phyloP scores from a whole-genome alignment of 2,329 filamentous ascomycete species.

The Fusarium euwallaceae region DNA sequence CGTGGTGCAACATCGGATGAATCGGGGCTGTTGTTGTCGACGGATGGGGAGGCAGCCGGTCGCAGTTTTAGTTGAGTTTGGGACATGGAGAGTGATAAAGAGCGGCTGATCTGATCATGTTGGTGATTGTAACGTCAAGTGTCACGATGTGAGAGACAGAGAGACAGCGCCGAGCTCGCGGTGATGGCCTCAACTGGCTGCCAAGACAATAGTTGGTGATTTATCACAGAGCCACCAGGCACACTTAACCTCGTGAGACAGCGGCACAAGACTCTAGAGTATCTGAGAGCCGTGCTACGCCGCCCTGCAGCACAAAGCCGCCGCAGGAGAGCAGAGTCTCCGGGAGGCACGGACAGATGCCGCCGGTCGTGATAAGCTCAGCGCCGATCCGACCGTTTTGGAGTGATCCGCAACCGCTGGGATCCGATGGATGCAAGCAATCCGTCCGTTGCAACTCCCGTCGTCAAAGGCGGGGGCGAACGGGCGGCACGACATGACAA shows the following conservation, averaged over 20 bases:
- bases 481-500: not conserved
- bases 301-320: slow-evolving; percentile 4
- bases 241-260: not conserved
- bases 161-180: not conserved
- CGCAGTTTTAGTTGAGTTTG: slow-evolving; percentile 8
- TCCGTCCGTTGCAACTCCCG: slow-evolving; percentile 11
- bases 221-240: not conserved
- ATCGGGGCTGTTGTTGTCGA: slow-evolving; percentile 19
- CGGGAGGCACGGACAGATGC: slow-evolving; percentile 1
- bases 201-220: slow-evolving; percentile 13
- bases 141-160: slow-evolving; percentile 4
- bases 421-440: slow-evolving; percentile 38
- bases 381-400: slow-evolving; percentile 28
- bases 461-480: slow-evolving; percentile 1
- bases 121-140: not conserved
- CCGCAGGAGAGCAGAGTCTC: not conserved
- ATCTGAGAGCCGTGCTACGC: slow-evolving; percentile 2
- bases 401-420: slow-evolving; percentile 28
- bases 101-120: not conserved
- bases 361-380: slow-evolving; percentile 26
- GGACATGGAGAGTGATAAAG: not conserved
- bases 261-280: not conserved
- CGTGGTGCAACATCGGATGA: slow-evolving; percentile 43
- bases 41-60: slow-evolving; percentile 39
- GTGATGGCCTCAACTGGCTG: not conserved